A percentile compares a stretch with the other conserved stretches of the same genome.
Evolutionary conservation across 1,284 basidiomycete species (phyloP).

Genomic region (Mycena citricolor): DNA sequence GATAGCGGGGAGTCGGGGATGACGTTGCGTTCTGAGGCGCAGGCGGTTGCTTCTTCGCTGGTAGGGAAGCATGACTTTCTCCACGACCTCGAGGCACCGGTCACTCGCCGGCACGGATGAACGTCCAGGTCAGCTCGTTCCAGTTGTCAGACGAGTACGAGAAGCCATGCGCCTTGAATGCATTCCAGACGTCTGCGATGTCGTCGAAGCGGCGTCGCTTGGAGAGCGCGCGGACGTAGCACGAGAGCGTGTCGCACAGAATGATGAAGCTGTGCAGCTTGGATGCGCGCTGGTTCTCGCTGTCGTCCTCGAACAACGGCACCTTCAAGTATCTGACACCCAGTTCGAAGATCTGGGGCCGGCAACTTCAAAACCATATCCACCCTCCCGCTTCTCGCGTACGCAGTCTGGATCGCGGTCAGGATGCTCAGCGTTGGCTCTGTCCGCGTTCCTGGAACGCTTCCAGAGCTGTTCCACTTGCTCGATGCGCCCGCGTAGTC

Average conservation of each 20-base stretch:
- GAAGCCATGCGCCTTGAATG: slow-evolving; percentile 68
- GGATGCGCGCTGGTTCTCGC: slow-evolving; percentile 16
- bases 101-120: slow-evolving; percentile 79
- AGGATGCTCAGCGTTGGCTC: slow-evolving; percentile 61
- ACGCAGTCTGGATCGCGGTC: slow-evolving; percentile 73
- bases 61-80: slow-evolving; percentile 75
- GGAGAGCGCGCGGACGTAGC: slow-evolving; percentile 80
- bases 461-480: slow-evolving; percentile 52
- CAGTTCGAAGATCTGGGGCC: slow-evolving; percentile 68
- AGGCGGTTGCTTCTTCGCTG: slow-evolving; percentile 37
- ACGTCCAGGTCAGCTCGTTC: slow-evolving; percentile 81
- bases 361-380: slow-evolving; percentile 61
- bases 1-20: slow-evolving; percentile 47
- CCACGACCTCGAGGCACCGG: slow-evolving; percentile 82
- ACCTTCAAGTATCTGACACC: slow-evolving; percentile 43
- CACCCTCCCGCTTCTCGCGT: slow-evolving; percentile 63
- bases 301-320: slow-evolving; percentile 30
- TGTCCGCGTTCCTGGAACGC: too few relatives aligned
- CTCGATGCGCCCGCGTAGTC: too few relatives aligned
- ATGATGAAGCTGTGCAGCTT: slow-evolving; percentile 48
- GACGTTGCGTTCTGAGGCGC: slow-evolving; percentile 33
- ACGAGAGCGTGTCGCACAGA: slow-evolving; percentile 82
- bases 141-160: slow-evolving; percentile 90
- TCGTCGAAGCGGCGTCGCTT: slow-evolving; percentile 60
- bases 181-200: slow-evolving; percentile 70